A percentile compares a stretch with the other conserved stretches of the same genome.
Evolutionary conservation across 768 basidiomycete species (phyloP).

Genomic region (Piloderma croceum): DNA sequence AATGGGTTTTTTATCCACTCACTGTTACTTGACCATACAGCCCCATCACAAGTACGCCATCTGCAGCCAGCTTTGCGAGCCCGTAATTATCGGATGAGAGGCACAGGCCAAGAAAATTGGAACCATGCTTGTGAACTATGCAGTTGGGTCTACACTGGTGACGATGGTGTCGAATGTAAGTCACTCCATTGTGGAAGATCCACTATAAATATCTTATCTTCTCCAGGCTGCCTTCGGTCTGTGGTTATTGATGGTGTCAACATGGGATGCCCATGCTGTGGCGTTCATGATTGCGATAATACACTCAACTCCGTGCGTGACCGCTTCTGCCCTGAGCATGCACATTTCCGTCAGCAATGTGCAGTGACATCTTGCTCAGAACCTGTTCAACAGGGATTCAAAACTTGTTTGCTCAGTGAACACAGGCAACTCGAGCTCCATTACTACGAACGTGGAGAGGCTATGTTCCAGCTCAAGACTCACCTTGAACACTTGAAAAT

Average conservation of each 20-base stretch:
- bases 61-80: constrained; percentile 16
- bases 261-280: constrained; percentile 29
- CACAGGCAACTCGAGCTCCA: constrained; percentile 20
- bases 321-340: constrained; percentile 17
- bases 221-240: constrained; percentile 7
- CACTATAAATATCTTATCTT: constrained; percentile 1
- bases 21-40: constrained; percentile 16
- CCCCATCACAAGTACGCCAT: constrained; percentile 14
- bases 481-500: constrained; percentile 14
- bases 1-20: constrained; percentile 20
- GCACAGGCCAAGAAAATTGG: constrained; percentile 25
- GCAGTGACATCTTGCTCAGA: constrained; percentile 9
- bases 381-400: constrained; percentile 2
- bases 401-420: constrained; percentile 16
- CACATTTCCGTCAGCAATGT: constrained; percentile 9
- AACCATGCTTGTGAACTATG: constrained; percentile 26
- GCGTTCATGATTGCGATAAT: constrained; percentile 22
- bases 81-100: constrained; percentile 20
- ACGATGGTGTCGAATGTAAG: constrained; percentile 9
- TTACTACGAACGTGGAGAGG: constrained; percentile 12
- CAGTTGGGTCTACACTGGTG: constrained; percentile 12
- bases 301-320: constrained; percentile 9
- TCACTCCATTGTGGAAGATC: not conserved
- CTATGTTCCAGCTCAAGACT: constrained; percentile 26
- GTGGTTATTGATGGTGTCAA: constrained; percentile 28